phyloP scores from a whole-genome alignment of 768 basidiomycete genomes.

The Mycena kentingensis region DNA sequence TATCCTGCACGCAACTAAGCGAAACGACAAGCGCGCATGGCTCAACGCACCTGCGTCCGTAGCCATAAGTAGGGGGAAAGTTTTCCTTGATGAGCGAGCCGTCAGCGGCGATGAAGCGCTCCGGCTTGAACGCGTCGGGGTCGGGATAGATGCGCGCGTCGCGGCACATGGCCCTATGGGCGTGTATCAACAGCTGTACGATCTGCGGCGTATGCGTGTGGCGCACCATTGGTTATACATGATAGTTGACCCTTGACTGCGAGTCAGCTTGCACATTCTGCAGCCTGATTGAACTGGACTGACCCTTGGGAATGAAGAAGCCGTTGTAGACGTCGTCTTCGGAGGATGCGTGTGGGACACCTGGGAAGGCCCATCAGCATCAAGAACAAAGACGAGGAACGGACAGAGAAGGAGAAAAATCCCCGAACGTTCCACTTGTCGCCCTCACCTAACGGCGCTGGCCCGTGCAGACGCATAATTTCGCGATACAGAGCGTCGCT shows the following conservation, averaged over 20 bases:
- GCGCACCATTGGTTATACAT: conserved; percentile 25
- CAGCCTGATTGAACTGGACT: no score
- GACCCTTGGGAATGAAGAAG: conserved; percentile 22
- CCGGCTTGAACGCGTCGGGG: conserved; percentile 39
- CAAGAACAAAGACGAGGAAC: not conserved
- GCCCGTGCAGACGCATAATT: conserved; percentile 17
- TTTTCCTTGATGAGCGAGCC: conserved; percentile 16
- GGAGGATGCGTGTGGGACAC: conserved; percentile 17
- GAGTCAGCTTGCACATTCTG: no score
- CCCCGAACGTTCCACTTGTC: no score
- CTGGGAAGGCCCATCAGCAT: no score
- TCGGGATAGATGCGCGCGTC: conserved; percentile 37
- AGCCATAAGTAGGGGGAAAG: conserved; percentile 19
- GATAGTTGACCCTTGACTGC: conserved; percentile 15
- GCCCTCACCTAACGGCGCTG: conserved; percentile 21
- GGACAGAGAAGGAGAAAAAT: not conserved
- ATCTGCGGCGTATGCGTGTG: no score
- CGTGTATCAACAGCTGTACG: not conserved
- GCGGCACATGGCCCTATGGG: conserved; percentile 37
- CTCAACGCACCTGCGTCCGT: conserved; percentile 17
- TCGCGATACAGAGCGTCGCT: conserved; percentile 19
- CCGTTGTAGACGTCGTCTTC: conserved; percentile 21
- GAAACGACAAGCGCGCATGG: not conserved
- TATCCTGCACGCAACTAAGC: conserved; percentile 6
- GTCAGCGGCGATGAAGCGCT: conserved; percentile 34